Evolutionary conservation across 2,329 filamentous ascomycete genomes (phyloP).

Genomic region (Alternaria arbusti): DNA sequence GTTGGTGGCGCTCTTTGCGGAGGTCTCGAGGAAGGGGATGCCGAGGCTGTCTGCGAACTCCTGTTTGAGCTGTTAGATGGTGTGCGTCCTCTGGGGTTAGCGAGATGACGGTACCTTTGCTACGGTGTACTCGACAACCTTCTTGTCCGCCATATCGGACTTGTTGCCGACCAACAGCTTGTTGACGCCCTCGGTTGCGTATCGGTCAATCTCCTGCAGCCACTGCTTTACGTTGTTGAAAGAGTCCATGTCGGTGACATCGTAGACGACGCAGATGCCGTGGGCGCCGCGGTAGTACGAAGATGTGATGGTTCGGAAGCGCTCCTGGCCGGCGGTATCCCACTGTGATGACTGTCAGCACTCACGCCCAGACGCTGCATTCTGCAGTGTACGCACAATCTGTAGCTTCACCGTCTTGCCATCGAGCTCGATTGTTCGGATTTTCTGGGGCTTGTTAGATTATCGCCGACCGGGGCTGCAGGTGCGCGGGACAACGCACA

Average conservation of each 20-base stretch:
- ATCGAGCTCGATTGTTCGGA: constrained; percentile 98
- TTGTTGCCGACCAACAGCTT: constrained; percentile 99
- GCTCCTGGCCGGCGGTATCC: constrained; percentile 98
- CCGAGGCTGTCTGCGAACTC: constrained; percentile 98
- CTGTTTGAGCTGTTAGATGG: constrained; percentile 56
- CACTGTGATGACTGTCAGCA: constrained; percentile 66
- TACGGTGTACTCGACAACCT: constrained; percentile 99
- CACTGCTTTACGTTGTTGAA: constrained; percentile 99
- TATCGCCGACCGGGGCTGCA: constrained; percentile 38
- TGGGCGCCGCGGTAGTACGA: constrained; percentile 99
- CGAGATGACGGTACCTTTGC: constrained; percentile 77
- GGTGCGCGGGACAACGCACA: constrained; percentile 37
- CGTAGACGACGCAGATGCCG: constrained; percentile 99
- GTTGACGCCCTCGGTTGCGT: constrained; percentile 98
- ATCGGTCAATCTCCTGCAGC: constrained; percentile 99
- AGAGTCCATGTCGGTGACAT: constrained; percentile 99
- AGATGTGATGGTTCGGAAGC: constrained; percentile 99
- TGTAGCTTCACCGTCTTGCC: constrained; percentile 99
- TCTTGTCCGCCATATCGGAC: constrained; percentile 99
- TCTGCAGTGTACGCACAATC: constrained; percentile 63
- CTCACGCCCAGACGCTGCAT: not conserved
- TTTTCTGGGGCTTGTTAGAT: constrained; percentile 73
- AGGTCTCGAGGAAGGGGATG: constrained; percentile 99
- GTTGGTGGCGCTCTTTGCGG: constrained; percentile 99
- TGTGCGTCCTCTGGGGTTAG: not conserved